Percentiles rank a stretch among this genome's conserved stretches.
phyloP scores from a whole-genome alignment of 148 eudicot species.

The Arbutus unedo region DNA sequence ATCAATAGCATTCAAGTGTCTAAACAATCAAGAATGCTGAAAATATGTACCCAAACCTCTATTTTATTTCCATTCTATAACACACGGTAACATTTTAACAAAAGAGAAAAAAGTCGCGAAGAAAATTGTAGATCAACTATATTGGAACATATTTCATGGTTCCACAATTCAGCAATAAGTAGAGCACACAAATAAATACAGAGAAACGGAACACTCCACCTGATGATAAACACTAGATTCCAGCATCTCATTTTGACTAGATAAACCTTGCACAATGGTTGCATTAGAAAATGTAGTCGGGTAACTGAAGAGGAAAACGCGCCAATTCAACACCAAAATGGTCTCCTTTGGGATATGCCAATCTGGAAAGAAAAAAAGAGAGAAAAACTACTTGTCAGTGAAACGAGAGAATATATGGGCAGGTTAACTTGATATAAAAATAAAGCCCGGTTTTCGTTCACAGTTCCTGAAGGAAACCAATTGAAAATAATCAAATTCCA shows the following conservation, averaged over 20 bases:
- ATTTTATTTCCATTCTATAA: not conserved
- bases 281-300: conserved; percentile 72
- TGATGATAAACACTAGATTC: not conserved
- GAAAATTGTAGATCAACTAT: too few species aligned
- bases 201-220: not conserved
- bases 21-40: not conserved
- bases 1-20: not conserved
- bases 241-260: not conserved
- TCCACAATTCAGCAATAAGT: not conserved
- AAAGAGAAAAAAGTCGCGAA: too few species aligned
- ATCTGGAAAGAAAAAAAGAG: conserved; percentile 21
- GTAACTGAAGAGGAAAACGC: conserved; percentile 51
- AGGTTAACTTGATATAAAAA: not conserved
- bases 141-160: not conserved
- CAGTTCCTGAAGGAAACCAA: not conserved
- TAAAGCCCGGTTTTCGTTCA: not conserved
- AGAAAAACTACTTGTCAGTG: not conserved
- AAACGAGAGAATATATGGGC: not conserved
- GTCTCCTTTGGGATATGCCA: conserved; percentile 51
- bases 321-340: conserved; percentile 61
- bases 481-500: not conserved
- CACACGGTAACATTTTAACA: not conserved
- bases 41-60: not conserved
- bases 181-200: not conserved
- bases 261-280: not conserved